These are phyloP conservation scores for Arachnopeziza araneosa DNA, from an alignment of 2,329 filamentous ascomycete species.

Conservation along the genomic window DNA sequence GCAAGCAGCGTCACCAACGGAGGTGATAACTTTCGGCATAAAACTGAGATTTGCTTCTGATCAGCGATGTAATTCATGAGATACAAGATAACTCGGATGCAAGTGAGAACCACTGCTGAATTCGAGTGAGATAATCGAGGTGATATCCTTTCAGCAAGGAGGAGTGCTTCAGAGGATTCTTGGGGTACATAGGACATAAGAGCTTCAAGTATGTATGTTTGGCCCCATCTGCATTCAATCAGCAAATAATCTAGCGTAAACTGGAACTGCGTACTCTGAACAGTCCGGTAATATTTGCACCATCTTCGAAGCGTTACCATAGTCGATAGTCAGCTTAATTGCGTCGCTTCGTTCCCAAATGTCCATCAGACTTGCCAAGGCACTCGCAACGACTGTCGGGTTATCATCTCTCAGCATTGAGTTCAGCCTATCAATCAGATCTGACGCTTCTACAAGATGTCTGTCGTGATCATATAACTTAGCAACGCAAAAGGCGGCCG, in stretches of 20 bases:
- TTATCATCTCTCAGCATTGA: constrained; percentile 90
- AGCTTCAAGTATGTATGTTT: constrained; percentile 96
- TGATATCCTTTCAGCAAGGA: constrained; percentile 88
- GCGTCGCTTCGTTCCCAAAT: constrained; percentile 98
- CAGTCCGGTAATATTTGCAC: constrained; percentile 94
- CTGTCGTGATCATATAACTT: constrained; percentile 97
- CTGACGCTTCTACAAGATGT: constrained; percentile 80
- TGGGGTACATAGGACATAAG: constrained; percentile 97
- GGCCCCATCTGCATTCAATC: constrained; percentile 69
- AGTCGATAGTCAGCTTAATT: constrained; percentile 97
- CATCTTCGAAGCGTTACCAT: constrained; percentile 95
- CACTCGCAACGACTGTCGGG: constrained; percentile 92
- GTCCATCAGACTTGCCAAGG: constrained; percentile 85
- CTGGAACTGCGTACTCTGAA: constrained; percentile 67
- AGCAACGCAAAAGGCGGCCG: constrained; percentile 90
- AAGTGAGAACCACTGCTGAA: constrained; percentile 91
- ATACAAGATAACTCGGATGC: constrained; percentile 92
- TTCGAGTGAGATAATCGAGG: constrained; percentile 97
- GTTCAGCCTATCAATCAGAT: constrained; percentile 89
- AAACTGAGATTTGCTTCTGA: constrained; percentile 75
- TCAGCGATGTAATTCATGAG: constrained; percentile 98
- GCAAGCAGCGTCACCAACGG: constrained; percentile 91
- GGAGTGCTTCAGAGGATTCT: constrained; percentile 77
- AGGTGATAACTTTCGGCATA: constrained; percentile 91
- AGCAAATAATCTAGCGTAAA: not conserved